Percentiles rank a stretch among this genome's conserved stretches.
phyloP scores from a whole-genome alignment of 805 yeast species.

The Candida ovalis region DNA sequence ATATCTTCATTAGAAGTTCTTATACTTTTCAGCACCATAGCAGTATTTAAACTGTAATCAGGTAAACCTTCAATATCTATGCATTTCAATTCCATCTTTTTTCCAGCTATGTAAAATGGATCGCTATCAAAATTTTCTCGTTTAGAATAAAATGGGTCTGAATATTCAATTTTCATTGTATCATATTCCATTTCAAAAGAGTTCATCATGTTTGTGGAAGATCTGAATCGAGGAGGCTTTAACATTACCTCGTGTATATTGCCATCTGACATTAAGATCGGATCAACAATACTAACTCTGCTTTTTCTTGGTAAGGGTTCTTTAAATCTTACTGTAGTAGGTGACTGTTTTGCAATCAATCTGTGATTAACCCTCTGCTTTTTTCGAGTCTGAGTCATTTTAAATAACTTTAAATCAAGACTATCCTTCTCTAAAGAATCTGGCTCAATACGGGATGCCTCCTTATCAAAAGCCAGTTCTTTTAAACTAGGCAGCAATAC shows the following conservation, averaged over 20 bases:
- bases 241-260: slow-evolving; percentile 9
- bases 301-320: neutral
- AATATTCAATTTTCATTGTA: slow-evolving; percentile 48
- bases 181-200: slow-evolving; percentile 41
- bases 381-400: slow-evolving; percentile 14
- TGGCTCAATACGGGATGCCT: neutral
- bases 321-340: neutral
- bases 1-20: no score
- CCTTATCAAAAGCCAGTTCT: neutral
- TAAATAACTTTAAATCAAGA: slow-evolving; percentile 9
- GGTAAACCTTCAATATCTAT: slow-evolving; percentile 28
- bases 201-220: slow-evolving; percentile 18
- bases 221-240: slow-evolving; percentile 16
- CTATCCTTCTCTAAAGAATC: slow-evolving; percentile 4
- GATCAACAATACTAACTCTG: neutral
- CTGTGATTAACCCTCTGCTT: neutral
- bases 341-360: neutral
- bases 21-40: no score
- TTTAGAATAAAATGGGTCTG: slow-evolving; percentile 61
- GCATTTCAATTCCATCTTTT: slow-evolving; percentile 47
- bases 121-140: slow-evolving; percentile 45
- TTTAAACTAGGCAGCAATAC: neutral
- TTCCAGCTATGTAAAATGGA: slow-evolving; percentile 68
- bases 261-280: slow-evolving; percentile 2
- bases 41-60: slow-evolving; percentile 11